Evolutionary conservation across 2,329 filamentous ascomycete species (phyloP).

Genomic region (Myriosclerotinia scirpicola): DNA sequence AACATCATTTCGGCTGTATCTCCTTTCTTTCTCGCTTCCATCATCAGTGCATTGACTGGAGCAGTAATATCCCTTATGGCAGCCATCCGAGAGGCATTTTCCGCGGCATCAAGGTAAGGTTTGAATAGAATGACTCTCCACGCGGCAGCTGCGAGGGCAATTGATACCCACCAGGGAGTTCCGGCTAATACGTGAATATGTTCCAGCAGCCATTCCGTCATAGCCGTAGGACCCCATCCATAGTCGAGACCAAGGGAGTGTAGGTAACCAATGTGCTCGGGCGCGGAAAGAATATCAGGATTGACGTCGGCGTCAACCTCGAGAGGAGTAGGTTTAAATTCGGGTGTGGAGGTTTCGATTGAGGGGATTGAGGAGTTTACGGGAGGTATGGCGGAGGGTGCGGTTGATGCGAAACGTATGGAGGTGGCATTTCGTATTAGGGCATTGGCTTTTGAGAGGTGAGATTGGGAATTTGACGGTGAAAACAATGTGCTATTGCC

Average conservation of each 20-base stretch:
- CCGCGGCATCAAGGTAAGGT: conserved; percentile 60
- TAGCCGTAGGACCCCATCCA: conserved; percentile 74
- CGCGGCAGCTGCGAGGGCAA: conserved; percentile 63
- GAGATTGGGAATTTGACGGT: conserved; percentile 25
- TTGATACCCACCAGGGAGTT: conserved; percentile 79
- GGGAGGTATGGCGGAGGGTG: conserved; percentile 26
- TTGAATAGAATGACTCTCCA: conserved; percentile 67
- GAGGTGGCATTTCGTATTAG: conserved; percentile 35
- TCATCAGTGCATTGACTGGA: conserved; percentile 58
- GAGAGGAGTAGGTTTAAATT: conserved; percentile 28
- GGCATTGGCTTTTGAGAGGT: conserved; percentile 27
- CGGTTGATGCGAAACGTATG: conserved; percentile 37
- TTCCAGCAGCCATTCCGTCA: conserved; percentile 77
- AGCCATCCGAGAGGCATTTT: conserved; percentile 62
- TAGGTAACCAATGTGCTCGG: conserved; percentile 77
- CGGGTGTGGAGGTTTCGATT: conserved; percentile 22
- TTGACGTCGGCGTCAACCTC: conserved; percentile 31
- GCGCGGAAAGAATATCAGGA: conserved; percentile 30
- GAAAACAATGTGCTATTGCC: conserved; percentile 26
- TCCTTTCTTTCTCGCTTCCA: conserved; percentile 40
- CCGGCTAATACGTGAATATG: conserved; percentile 74
- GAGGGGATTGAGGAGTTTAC: conserved; percentile 18
- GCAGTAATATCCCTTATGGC: conserved; percentile 57
- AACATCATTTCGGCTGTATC: conserved; percentile 52
- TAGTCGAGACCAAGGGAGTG: conserved; percentile 82